Base-by-base conservation (phyloP, 768 basidiomycete genomes). In the Lactarius indigo region DNA sequence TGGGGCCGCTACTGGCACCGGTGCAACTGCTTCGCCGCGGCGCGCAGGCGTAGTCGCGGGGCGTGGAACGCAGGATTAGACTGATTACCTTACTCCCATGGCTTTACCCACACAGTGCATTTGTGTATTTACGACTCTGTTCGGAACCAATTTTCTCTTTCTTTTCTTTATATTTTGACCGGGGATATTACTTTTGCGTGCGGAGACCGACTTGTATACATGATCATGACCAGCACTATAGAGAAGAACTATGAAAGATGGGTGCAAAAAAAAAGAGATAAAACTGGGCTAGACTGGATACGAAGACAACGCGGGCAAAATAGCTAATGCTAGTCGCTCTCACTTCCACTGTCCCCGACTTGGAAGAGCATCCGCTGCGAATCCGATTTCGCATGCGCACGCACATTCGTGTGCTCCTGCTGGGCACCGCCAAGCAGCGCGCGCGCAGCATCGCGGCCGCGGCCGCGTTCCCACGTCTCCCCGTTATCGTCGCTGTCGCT, bases 381-480 rank as follows among this genome's bases (percentile, higher is more conserved):
- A 15, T 68, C 62, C 9, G 66, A 55, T 39, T 55, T 63, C 30
- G 61, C 50, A 26, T 41, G 56, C 3, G 30, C 13, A 23, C 56
- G 63, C 12, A 31, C 31, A 63, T 64, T 56, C 58, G 23, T n/a
- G 42, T 66, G 60, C n/a, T 44, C 42, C 50, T 70, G 56, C 3
- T 47, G 30, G 0, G 50, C 59, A 10, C 75, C 74, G 68, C 52
- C 52, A 6, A 86, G 73, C 60, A 85, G 69, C 65, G 80, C 76
- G 57, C 84, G 76, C 20, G 85, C 85, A 30, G 81, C 72, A 17
- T 83, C 81, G 69, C 76, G 79, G 2, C 86, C 85, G 63, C 78
- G 81, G 6, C 85, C 85, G 15, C 74, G 75, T 67, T 82, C 78
- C 87, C 87, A 87, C 35, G 78, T 33, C 10, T 28, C 17, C 17